Evolutionary conservation across 306 rosid species (phyloP), one percentile per base, ranked within the genome.

Genomic region (Gillenia trifoliata): DNA sequence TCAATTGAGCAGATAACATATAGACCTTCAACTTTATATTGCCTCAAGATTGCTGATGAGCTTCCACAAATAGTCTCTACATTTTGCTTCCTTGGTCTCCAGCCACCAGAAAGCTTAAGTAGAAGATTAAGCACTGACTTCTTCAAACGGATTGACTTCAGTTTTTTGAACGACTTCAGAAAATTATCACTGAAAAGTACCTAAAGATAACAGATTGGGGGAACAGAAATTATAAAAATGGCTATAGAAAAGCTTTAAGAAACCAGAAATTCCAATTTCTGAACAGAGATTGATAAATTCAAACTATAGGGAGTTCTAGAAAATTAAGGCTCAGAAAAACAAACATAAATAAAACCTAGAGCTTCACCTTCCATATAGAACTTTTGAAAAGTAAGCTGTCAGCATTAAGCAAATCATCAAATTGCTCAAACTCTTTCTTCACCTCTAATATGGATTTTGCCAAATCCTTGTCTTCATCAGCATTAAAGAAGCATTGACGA

Each of bases 331-430:
- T 40, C 16, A 76, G 22, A n/a, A 11, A 61, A 69, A 33, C n/a
- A 75, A 43, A 13, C 29, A 47, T 17, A 40, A 50, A 80, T 38
- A 38, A 74, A n/a, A 72, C 12, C 38, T 45, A 38, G 2, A 19
- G 11, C 22, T 64, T 84, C 83, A 92, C 97, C 97, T 88, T 89
- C 97, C 97, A 92, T 74, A 55, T 84, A 34, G 89, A 77, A 68
- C 66, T 85, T 80, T 38, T 88, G 80, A 92, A 92, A 77, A 88
- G 81, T 43, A 73, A 50, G 54, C 92, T 87, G 71, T 86, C 80
- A 20, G 78, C 66, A 76, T 87, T 82, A 25, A 90, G 89, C 76
- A 92, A 80, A 86, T 92, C 93, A 49, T 92, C 96, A 30, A 86
- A 70, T 31, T 89, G 90, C 64, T 83, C 85, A 7, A 88, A 72